Conservation (phyloP, 495 filamentous ascomycete genomes). For the Aspergillus asperescens region DNA sequence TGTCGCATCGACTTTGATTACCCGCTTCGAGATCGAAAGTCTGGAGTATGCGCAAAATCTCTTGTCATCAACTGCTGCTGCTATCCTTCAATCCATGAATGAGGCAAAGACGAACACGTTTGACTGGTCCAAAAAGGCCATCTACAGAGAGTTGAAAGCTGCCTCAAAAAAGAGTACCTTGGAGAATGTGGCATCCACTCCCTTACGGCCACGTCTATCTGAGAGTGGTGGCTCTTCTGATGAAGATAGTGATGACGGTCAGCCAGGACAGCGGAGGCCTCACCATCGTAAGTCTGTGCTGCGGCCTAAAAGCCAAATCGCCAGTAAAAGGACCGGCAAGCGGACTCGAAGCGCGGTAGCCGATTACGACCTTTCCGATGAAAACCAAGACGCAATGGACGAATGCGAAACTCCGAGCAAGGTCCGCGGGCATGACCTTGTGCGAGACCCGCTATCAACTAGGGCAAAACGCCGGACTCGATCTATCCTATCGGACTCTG, state of each 20-base stretch:
- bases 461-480: conserved; percentile 29
- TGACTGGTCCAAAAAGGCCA: conserved; percentile 42
- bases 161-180: conserved; percentile 21
- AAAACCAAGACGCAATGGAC: conserved; percentile 37
- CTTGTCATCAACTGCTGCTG: conserved; percentile 29
- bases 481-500: conserved; percentile 32
- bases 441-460: conserved; percentile 39
- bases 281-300: conserved; percentile 48
- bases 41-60: conserved; percentile 36
- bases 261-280: conserved; percentile 21
- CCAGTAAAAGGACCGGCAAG: conserved; percentile 41
- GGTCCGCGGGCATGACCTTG: conserved; percentile 35
- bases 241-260: conserved; percentile 32
- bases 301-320: conserved; percentile 43
- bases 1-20: conserved; percentile 27
- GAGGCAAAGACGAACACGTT: conserved; percentile 33
- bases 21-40: conserved; percentile 27
- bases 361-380: conserved; percentile 29
- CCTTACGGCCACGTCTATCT: conserved; percentile 26
- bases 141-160: conserved; percentile 41
- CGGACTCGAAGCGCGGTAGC: conserved; percentile 40
- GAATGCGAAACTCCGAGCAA: conserved; percentile 46
- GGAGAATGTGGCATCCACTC: conserved; percentile 31
- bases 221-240: conserved; percentile 33
- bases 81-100: conserved; percentile 34